phyloP scores from a whole-genome alignment of 768 basidiomycete genomes.

The Panaeolus cyanescens region DNA sequence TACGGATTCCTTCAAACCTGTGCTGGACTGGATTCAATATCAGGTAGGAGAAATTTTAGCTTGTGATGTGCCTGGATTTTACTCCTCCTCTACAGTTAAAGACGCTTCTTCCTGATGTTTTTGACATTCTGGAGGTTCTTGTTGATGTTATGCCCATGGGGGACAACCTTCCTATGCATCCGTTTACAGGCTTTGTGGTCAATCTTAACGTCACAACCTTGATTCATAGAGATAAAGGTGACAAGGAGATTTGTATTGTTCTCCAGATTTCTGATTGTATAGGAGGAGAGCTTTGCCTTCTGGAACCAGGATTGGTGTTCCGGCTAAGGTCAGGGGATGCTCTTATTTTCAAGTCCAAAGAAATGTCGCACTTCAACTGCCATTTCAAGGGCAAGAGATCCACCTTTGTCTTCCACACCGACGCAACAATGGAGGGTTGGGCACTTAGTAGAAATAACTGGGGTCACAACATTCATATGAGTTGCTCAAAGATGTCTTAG shows the following conservation, averaged over 20 bases:
- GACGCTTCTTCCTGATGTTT: slow-evolving; percentile 6
- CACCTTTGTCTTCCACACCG: slow-evolving; percentile 21
- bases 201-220: slow-evolving; percentile 13
- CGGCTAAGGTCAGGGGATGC: slow-evolving; percentile 15
- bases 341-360: slow-evolving; percentile 12
- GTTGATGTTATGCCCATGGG: slow-evolving; percentile 9
- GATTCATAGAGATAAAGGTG: slow-evolving; percentile 10
- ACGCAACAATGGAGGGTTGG: slow-evolving; percentile 10
- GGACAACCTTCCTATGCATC: slow-evolving; percentile 6
- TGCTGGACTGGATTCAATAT: slow-evolving; percentile 11
- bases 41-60: neutral
- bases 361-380: slow-evolving; percentile 20
- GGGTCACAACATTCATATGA: slow-evolving; percentile 5
- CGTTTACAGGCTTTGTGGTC: slow-evolving; percentile 14
- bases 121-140: neutral
- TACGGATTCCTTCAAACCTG: neutral
- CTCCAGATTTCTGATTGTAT: slow-evolving; percentile 12
- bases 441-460: slow-evolving; percentile 10
- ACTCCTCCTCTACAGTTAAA: slow-evolving; percentile 2
- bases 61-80: too few species aligned
- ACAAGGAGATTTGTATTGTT: slow-evolving; percentile 21
- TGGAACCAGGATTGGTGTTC: slow-evolving; percentile 20
- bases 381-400: slow-evolving; percentile 15
- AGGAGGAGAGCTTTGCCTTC: slow-evolving; percentile 18
- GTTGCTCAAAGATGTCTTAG: too few species aligned